phyloP scores from a whole-genome alignment of 805 yeast genomes.

The Candida tallmaniae region DNA sequence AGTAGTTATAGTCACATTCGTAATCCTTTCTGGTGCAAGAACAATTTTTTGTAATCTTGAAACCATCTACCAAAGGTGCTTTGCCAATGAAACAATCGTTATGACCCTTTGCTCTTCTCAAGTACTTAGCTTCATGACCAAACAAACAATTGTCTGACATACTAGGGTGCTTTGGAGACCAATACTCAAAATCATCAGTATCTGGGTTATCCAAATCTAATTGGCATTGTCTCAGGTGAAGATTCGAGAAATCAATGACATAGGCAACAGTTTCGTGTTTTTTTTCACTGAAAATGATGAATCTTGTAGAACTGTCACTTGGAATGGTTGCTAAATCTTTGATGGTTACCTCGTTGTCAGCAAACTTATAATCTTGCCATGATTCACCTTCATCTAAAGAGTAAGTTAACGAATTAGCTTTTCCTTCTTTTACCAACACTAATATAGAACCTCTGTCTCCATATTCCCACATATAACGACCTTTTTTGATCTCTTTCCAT shows the following conservation, averaged over 20 bases:
- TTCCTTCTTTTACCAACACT: constrained; percentile 60
- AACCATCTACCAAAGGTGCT: constrained; percentile 53
- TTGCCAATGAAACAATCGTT: constrained; percentile 68
- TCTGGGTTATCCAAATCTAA: constrained; percentile 39
- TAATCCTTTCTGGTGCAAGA: constrained; percentile 80
- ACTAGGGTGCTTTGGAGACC: constrained; percentile 38
- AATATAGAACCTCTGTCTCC: constrained; percentile 93
- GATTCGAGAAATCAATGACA: constrained; percentile 34
- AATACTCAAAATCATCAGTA: constrained; percentile 38
- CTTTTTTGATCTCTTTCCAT: constrained; percentile 77
- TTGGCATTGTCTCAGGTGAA: constrained; percentile 37
- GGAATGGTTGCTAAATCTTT: constrained; percentile 86
- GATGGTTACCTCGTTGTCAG: constrained; percentile 51
- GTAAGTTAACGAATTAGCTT: constrained; percentile 56
- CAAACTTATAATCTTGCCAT: constrained; percentile 67
- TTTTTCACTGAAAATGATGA: constrained; percentile 58
- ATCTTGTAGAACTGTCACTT: constrained; percentile 79
- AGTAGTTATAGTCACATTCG: constrained; percentile 91
- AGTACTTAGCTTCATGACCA: constrained; percentile 39
- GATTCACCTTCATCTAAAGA: constrained; percentile 77
- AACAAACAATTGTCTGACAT: constrained; percentile 35
- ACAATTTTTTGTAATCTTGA: constrained; percentile 60
- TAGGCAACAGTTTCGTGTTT: constrained; percentile 39
- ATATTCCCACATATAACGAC: constrained; percentile 86
- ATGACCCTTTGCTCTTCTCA: constrained; percentile 41